Conservation (phyloP, 2,329 filamentous ascomycete genomes). For the Cordyceps fumosorosea region DNA sequence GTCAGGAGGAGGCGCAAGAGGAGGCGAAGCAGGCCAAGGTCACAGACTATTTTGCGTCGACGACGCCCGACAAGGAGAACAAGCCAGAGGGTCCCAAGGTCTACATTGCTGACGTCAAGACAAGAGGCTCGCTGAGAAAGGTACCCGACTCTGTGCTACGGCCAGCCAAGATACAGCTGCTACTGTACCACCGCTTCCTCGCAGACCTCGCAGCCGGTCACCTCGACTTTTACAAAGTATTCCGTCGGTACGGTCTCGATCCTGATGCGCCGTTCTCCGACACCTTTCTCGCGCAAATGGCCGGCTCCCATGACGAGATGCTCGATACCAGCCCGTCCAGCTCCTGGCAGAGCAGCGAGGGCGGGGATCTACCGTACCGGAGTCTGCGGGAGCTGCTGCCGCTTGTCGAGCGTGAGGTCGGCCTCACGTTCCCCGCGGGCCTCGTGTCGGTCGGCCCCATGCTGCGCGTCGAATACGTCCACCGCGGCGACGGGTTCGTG, state of each 20-base stretch:
- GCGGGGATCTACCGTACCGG: conserved; percentile 36
- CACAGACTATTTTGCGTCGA: conserved; percentile 33
- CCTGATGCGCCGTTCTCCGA: conserved; percentile 65
- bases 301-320: conserved; percentile 57
- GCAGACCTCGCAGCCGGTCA: conserved; percentile 64
- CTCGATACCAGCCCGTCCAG: conserved; percentile 46
- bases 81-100: conserved; percentile 26
- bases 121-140: conserved; percentile 60
- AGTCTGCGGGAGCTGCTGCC: conserved; percentile 41
- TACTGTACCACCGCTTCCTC: conserved; percentile 84
- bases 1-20: conserved; percentile 22
- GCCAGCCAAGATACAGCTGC: conserved; percentile 78
- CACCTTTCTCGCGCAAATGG: conserved; percentile 69
- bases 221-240: conserved; percentile 62
- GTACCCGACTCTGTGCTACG: conserved; percentile 60
- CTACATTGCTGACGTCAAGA: conserved; percentile 91
- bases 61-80: conserved; percentile 11
- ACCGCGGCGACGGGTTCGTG: conserved; percentile 43
- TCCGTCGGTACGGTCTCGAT: conserved; percentile 65
- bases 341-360: conserved; percentile 15
- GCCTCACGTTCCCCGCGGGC: conserved; percentile 46
- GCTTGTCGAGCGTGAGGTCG: conserved; percentile 40
- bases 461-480: conserved; percentile 48
- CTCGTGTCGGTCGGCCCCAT: conserved; percentile 42
- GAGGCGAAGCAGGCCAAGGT: conserved; percentile 32